Evolutionary conservation across 345 rosid genomes (phyloP), one percentile per base, ranked within the genome.

Genomic region (Citrus glauca): DNA sequence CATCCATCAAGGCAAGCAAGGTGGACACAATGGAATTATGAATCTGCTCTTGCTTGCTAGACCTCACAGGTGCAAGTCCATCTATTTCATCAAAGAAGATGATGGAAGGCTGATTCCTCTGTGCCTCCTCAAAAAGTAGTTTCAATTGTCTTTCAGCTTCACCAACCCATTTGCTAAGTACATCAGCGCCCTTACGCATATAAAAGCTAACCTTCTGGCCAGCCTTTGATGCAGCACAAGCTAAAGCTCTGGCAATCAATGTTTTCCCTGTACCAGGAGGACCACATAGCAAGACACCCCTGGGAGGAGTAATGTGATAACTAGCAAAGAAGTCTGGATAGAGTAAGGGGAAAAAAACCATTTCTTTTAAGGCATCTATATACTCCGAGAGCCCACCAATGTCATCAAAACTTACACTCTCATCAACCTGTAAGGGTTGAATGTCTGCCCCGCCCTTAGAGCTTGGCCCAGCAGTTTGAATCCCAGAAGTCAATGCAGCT

Each of bases 191-290:
- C 88, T 97, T 97, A 50, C 99, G 93, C 99, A 97, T 97, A 83
- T 97, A 97, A 90, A 97, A 97, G 83, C 94, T 97, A 73, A 97
- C 99, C 84, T 97, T 97, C 91, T 97, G 98, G 28, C 99, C 99
- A 86, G 99, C 98, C 84, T 88, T 97, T 77, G 99, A 97, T 89
- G 99, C 99, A 90, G 99, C 97, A 89, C 97, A 94, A 42, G 99
- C 99, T 82, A 97, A 87, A 74, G 99, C 99, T 88, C 99, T 88
- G 38, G 99, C 99, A 85, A 97, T 93, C 85, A 97, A 87, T 68
- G 99, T 97, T 85, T 97, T 97, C 75, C 99, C 99, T 32, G 99
- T 97, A 77, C 99, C 99, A 77, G 99, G 99, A 75, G 99, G 99
- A 82, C 99, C 99, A 82, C 99, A 96, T 81, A 97, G 85, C 87